Evolutionary conservation across 2,329 filamentous ascomycete genomes (phyloP), one percentile per base, ranked within the genome.

Genomic region (Fusarium agapanthi): DNA sequence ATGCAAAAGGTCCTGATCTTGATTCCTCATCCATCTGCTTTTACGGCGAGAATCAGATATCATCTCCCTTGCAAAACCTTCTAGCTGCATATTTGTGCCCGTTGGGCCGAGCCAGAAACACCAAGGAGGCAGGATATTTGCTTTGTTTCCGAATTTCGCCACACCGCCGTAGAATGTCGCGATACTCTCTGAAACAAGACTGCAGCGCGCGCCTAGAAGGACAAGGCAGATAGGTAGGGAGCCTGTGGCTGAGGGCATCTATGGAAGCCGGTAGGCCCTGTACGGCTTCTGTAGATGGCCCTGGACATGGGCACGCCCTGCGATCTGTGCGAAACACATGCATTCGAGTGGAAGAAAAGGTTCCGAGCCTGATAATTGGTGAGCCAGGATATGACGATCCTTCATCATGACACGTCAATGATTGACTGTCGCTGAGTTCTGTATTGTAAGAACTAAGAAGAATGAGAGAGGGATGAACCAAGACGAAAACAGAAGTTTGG

Each of bases 121-220:
- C n/a, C 30, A n/a, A 53, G 34, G n/a, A 35, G 53, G 40, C 34
- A 35, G 22, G 34, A 68, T 55, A 38, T 54, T 74, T 69, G 61
- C 73, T 73, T 76, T 71, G 53, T 55, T 47, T 61, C 51, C 18
- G 7, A 24, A 73, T 76, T 72, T 72, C 75, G 74, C 56, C 75
- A 77, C 64, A 77, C 71, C 75, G 75, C 76, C 69, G 72, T 26
- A 32, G 13, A 48, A 77, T 77, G 69, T 77, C 75, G 75, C 61
- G 59, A 76, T 55, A 15, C 12, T 24, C 57, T 61, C 51, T 61
- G 55, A 65, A 53, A 60, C 47, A 30, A 38, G 34, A 53, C 45
- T 30, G 30, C 61, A 35, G 38, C 28, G 37, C 61, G 34, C 41
- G 41, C 26, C 56, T 38, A 38, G 44, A 30, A 35, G 43, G 41